Evolutionary conservation across 2,329 filamentous ascomycete species (phyloP).

Genomic region (Diaporthe sp.): DNA sequence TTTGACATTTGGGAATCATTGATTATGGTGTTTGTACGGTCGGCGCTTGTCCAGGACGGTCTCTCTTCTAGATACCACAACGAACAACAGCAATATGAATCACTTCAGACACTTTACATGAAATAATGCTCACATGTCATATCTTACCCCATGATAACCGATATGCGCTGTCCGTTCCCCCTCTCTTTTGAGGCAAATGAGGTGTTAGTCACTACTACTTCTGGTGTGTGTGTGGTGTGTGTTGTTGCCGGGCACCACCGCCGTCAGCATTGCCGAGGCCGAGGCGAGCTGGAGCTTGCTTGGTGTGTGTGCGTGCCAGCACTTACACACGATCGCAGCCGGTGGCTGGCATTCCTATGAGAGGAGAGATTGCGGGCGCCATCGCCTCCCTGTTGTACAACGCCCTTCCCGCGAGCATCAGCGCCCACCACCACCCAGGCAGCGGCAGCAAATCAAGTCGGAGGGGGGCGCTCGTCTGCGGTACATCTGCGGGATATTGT

Average conservation of each 20-base stretch:
- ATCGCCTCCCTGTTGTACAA: not conserved
- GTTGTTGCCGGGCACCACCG: not conserved
- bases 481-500: conserved; percentile 20
- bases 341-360: conserved; percentile 9
- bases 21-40: conserved; percentile 8
- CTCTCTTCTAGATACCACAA: conserved; percentile 29
- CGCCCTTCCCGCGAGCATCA: conserved; percentile 17
- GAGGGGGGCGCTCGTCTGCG: not conserved
- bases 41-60: conserved; percentile 26
- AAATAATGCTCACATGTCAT: not conserved
- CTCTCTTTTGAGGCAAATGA: not conserved
- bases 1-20: conserved; percentile 11
- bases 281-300: conserved; percentile 1
- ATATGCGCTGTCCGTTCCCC: not conserved
- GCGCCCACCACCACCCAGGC: not conserved
- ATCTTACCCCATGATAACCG: not conserved
- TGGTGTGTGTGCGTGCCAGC: not conserved
- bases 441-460: not conserved
- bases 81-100: conserved; percentile 16
- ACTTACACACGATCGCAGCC: not conserved
- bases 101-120: conserved; percentile 7
- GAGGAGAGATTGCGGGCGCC: not conserved
- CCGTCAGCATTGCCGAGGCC: conserved; percentile 3
- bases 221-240: too few species aligned
- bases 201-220: not conserved